Evolutionary conservation across 164 flowering plant species (phyloP), one percentile per base, ranked within the genome.

Genomic region (Dillenia suffruticosa): DNA sequence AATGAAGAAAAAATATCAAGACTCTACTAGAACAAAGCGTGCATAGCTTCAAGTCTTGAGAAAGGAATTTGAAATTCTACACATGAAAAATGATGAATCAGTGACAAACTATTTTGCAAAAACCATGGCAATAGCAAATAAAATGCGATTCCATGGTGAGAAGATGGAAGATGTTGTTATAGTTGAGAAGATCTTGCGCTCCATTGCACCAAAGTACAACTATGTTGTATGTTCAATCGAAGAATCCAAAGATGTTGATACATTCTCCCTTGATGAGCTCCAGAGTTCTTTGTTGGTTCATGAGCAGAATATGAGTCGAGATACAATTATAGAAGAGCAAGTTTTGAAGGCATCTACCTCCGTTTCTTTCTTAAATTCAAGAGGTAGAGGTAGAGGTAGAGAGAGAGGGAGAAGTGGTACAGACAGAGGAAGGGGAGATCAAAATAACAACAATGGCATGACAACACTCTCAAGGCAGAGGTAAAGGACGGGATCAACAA

Each of bases 161-260:
- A 65, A 64, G 17, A 64, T 59, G 59, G 47, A 43, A n/a, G 70
- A 61, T 55, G 62, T 65, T 15, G 16, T 44, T n/a, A 65, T 70
- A 26, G 59, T 70, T 0, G 62, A 65, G 56, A 70, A 64, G 45
- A 59, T 70, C 10, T 22, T 70, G 44, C 53, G 54, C 5, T 60
- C 65, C 17, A 3, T 71, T 57, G 44, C 69, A n/a, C 44, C 65
- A 44, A 65, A 46, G 9, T 70, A 59, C 55, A 26, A 70, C 49
- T 70, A 60, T 54, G 66, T 65, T 12, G 70, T 70, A 6, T 70
- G 65, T 51, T 71, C 70, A 7, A 71, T 71, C n/a, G 58, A 66
- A 51, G 74, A 66, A 51, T 66, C 58, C 5, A 71, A 70, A 55
- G 61, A 64, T 49, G 46, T 60, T 5, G 57, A 59, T n/a, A 49